Evolutionary conservation across 2,329 filamentous ascomycete genomes (phyloP).

Genomic region (Alternaria novae-zelandiae): DNA sequence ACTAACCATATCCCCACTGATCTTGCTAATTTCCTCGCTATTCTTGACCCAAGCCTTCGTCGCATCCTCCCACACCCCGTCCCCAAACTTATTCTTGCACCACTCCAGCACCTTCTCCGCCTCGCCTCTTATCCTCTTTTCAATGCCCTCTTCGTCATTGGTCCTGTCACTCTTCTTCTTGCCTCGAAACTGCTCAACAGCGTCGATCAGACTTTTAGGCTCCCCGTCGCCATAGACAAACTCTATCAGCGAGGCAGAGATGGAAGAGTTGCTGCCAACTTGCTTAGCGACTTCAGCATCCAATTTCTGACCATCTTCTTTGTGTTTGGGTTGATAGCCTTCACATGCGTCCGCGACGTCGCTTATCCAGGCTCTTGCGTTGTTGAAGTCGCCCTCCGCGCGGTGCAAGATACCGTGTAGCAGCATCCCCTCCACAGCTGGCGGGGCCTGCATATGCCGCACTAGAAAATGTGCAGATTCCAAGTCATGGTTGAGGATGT

Average conservation of each 20-base stretch:
- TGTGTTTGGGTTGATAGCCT: constrained; percentile 33
- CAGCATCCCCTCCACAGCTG: constrained; percentile 59
- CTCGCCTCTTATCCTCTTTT: constrained; percentile 46
- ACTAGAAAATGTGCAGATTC: constrained; percentile 60
- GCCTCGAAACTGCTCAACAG: constrained; percentile 49
- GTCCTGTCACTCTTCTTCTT: constrained; percentile 17
- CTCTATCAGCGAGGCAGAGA: constrained; percentile 12
- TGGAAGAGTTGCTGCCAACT: constrained; percentile 6
- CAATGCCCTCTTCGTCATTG: constrained; percentile 35
- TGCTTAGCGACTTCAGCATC: constrained; percentile 5
- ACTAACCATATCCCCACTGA: constrained; percentile 53
- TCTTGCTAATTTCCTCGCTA: constrained; percentile 48
- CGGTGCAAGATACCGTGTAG: constrained; percentile 59
- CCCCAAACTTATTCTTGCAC: constrained; percentile 56
- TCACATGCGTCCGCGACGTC: constrained; percentile 52
- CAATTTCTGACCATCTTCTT: constrained; percentile 22
- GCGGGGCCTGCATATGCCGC: constrained; percentile 59
- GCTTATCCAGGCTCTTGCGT: constrained; percentile 57
- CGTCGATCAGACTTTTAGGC: constrained; percentile 39
- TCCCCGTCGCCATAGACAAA: constrained; percentile 30
- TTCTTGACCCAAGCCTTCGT: constrained; percentile 52
- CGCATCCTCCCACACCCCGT: constrained; percentile 52
- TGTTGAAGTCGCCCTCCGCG: constrained; percentile 59
- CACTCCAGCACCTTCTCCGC: constrained; percentile 52
- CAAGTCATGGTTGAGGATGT: constrained; percentile 60